phyloP scores from a whole-genome alignment of 768 basidiomycete species.

The Pisolithus tinctorius region DNA sequence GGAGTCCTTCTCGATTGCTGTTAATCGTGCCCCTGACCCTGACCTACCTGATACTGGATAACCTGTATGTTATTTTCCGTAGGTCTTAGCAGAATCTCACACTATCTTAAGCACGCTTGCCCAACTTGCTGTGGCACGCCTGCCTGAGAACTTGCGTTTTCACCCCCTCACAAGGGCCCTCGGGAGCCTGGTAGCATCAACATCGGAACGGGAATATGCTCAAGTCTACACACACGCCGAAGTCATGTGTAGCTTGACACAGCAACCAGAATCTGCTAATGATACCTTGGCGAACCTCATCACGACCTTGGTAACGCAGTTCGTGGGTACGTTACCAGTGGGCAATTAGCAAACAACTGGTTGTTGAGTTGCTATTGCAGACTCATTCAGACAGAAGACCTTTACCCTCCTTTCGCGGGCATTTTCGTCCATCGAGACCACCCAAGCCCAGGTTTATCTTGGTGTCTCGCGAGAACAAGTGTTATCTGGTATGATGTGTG shows the following conservation, averaged over 20 bases:
- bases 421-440: slow-evolving; percentile 54
- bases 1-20: slow-evolving; percentile 40
- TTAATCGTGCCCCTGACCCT: slow-evolving; percentile 56
- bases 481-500: slow-evolving; percentile 21
- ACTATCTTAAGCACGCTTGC: slow-evolving; percentile 45
- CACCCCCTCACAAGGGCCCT: slow-evolving; percentile 44
- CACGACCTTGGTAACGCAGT: slow-evolving; percentile 36
- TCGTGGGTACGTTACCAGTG: slow-evolving; percentile 40
- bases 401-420: slow-evolving; percentile 52
- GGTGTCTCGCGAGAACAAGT: slow-evolving; percentile 35
- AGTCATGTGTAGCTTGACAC: slow-evolving; percentile 35
- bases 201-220: slow-evolving; percentile 48
- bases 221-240: slow-evolving; percentile 47
- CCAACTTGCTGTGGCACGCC: slow-evolving; percentile 47
- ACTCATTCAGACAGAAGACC: slow-evolving; percentile 51
- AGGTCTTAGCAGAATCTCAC: not conserved
- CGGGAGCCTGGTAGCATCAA: slow-evolving; percentile 40
- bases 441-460: slow-evolving; percentile 51
- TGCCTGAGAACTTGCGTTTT: slow-evolving; percentile 41
- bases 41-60: slow-evolving; percentile 56
- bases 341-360: not conserved
- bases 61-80: slow-evolving; percentile 40
- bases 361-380: slow-evolving; percentile 28
- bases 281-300: slow-evolving; percentile 40
- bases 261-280: slow-evolving; percentile 40